Base-by-base conservation (phyloP, 306 rosid species). In the Cicer chorassanicum region DNA sequence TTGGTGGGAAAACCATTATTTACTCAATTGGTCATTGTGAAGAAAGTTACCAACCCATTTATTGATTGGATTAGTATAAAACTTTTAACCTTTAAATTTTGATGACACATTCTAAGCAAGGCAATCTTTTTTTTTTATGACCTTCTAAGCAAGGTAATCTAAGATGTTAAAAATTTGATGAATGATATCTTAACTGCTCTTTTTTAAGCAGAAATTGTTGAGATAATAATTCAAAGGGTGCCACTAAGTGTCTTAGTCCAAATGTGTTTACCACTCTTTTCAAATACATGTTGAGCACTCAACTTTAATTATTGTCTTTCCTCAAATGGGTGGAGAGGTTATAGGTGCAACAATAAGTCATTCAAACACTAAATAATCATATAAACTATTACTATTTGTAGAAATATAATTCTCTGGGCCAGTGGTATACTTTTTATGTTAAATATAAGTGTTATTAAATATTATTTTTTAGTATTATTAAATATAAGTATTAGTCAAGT, bases 1-100 rank as follows among this genome's bases (percentile, higher is more conserved):
- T 74, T 7, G 8, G 53, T 62, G 45, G 43, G 78, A 64, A 62
- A 62, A 18, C 55, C 45, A 55, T 76, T 55, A 18, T 81, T 70
- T 45, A 64, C 40, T 45, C 29, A 6, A 62, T 44, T 39, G 67
- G 48, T 44, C 24, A 4, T 10, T 34, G 46, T 44, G 56, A 18
- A 40, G 34, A 67, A 45, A 57, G 7, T 62, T 45, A 75, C 57
- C 45, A 10, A 21, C 48, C 70, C 14, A 36, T 70, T 75, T 76
- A 9, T 75, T 75, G 14, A 53, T 56, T 64, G 56, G 56, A 54
- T 51, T 70, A 7, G 21, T 18, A 44, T 39, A 29, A 70, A 12
- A 61, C 40, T 8, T 12, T 39, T 49, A 60, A 68, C 34, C 59
- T n/a, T 74, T 70, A 67, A 60, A 40, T 59, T 12, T 67, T 59